Percentiles rank a stretch among this genome's conserved stretches.
Conservation (phyloP, 148 eudicot species). For the Tetragonia tetragonoides region DNA sequence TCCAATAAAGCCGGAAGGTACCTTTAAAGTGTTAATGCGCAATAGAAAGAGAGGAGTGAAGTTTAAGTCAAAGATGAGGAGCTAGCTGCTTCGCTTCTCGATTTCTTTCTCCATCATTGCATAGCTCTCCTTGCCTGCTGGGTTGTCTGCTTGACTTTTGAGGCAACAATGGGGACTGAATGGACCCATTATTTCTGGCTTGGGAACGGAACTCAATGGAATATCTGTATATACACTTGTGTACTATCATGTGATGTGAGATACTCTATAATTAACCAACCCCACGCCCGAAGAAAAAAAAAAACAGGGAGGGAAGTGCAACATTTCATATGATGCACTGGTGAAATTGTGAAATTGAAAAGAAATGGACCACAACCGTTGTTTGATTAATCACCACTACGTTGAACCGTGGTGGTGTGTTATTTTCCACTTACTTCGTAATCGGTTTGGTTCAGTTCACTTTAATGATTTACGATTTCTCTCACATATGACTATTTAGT, state of each 20-base stretch:
- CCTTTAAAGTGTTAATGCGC: not conserved
- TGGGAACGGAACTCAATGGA: not conserved
- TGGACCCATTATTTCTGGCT: not conserved
- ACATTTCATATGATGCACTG: too few species aligned
- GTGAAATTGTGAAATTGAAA: too few species aligned
- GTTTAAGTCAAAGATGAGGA: slow-evolving; percentile 15
- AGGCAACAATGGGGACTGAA: not conserved
- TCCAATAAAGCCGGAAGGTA: not conserved
- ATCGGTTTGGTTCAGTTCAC: too few species aligned
- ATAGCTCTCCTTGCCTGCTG: not conserved
- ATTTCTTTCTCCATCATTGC: not conserved
- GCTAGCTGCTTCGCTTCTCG: not conserved
- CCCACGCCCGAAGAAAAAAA: too few species aligned
- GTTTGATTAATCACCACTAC: too few species aligned
- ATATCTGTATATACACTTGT: not conserved
- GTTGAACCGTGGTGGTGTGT: too few species aligned
- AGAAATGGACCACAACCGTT: too few species aligned
- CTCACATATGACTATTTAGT: too few species aligned
- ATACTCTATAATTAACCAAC: too few species aligned
- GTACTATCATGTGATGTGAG: not conserved
- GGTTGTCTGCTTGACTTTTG: slow-evolving; percentile 18
- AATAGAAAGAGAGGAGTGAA: not conserved
- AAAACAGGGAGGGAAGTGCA: not conserved
- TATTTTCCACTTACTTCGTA: too few species aligned
- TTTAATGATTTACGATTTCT: too few species aligned